Base-by-base conservation (phyloP, 2,329 filamentous ascomycete species). In the Pestalotiopsis sp. region DNA sequence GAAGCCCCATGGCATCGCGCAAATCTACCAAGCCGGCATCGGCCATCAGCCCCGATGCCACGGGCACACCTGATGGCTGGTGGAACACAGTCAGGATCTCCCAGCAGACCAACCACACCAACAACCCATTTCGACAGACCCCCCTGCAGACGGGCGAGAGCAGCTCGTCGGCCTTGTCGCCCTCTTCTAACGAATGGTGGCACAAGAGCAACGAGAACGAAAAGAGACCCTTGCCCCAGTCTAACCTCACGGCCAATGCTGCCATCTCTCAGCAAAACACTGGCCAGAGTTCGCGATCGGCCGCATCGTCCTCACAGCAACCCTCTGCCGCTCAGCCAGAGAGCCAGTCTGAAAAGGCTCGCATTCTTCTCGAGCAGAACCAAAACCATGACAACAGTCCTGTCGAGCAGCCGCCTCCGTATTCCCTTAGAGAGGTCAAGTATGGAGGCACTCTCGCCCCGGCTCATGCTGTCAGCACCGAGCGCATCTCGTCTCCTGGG, bases 11-110 rank as follows among this genome's bases (percentile, higher is more conserved):
- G 36, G 78, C 75, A 75, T 79, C 75, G 63, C 81, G 75, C 68
- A 81, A 81, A 68, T 81, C 82, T 5, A 72, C 77, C 52, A 83
- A 79, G 67, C 75, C 79, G 65, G 79, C 77, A 7, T 74, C 78
- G 9, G 75, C 77, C 61, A 63, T 82, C 72, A 79, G 81, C 57
- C 78, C 84, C 59, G 78, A 84, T 62, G 88, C 86, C 56, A 88
- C 87, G 36, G 85, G 83, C 57, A 86, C 87, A 12, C 91, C 90
- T 31, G 85, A 86, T 69, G 92, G 92, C 23, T 94, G 92, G 92
- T 94, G 92, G 92, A 92, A 93, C 74, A 86, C 92, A 72, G 89
- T 94, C 67, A 90, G 87, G 7, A 94, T 94, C 74, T 74, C 80
- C 17, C 83, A 86, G 38, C 74, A 85, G 73, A 74, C 79, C 14